phyloP scores from a whole-genome alignment of 192 early-diverging fungal genomes.

The Coemansia sp. region DNA sequence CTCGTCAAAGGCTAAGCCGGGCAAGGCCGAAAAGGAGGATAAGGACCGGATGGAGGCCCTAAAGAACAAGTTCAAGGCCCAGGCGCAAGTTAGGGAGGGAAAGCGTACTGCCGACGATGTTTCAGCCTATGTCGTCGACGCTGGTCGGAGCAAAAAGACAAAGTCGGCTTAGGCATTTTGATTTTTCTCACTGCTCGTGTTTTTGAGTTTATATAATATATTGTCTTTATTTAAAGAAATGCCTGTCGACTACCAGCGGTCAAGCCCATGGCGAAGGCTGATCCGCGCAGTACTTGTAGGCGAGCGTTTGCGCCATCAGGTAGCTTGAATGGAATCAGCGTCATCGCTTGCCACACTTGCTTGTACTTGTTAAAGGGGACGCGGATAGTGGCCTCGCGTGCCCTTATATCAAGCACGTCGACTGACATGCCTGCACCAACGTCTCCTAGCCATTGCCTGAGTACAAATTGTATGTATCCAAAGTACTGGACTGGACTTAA shows the following conservation, averaged over 20 bases:
- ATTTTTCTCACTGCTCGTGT: not conserved
- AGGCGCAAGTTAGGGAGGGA: slow-evolving; percentile 24
- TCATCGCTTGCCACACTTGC: slow-evolving; percentile 50
- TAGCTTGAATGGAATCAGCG: slow-evolving; percentile 29
- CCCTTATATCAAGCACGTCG: slow-evolving; percentile 32
- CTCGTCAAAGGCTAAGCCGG: not conserved
- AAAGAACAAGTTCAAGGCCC: slow-evolving; percentile 51
- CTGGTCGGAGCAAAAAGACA: slow-evolving; percentile 24
- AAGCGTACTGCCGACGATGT: slow-evolving; percentile 27
- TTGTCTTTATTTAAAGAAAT: not conserved
- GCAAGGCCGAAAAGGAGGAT: slow-evolving; percentile 24
- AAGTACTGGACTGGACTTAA: slow-evolving; percentile 24
- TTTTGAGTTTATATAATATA: not conserved
- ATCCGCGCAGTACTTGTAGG: slow-evolving; percentile 36
- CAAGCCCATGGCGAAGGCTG: slow-evolving; percentile 51
- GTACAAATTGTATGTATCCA: slow-evolving; percentile 23
- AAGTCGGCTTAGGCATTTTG: slow-evolving; percentile 6
- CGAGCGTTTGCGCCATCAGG: slow-evolving; percentile 17
- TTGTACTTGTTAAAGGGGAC: slow-evolving; percentile 38
- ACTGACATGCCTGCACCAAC: slow-evolving; percentile 37
- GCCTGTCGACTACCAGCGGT: slow-evolving; percentile 20
- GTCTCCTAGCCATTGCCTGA: slow-evolving; percentile 45
- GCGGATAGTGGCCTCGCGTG: slow-evolving; percentile 29
- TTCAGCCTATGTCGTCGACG: slow-evolving; percentile 19
- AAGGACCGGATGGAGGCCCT: slow-evolving; percentile 47